Conservation (phyloP, 2,329 filamentous ascomycete genomes). For the Fusarium sp. region DNA sequence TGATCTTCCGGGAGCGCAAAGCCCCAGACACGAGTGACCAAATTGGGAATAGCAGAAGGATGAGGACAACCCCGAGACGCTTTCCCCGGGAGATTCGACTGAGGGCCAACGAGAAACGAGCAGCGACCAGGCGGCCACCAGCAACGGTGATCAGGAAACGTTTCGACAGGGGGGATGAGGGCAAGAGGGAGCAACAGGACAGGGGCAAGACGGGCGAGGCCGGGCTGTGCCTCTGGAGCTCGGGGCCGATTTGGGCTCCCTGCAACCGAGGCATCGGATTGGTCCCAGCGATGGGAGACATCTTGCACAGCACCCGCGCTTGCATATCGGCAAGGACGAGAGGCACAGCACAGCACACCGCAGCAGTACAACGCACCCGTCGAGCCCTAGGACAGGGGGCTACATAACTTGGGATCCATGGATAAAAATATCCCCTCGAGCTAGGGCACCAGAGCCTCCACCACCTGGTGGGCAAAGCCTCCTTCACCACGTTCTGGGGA, state of each 20-base stretch:
- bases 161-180: conserved; percentile 13
- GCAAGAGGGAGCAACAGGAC: conserved; percentile 20
- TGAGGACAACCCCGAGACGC: conserved; percentile 21
- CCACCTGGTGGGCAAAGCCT: conserved; percentile 28
- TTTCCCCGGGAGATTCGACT: conserved; percentile 36
- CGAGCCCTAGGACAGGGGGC: conserved; percentile 15
- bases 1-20: conserved; percentile 38
- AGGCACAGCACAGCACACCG: conserved; percentile 33
- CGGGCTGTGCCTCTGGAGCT: conserved; percentile 41
- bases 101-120: conserved; percentile 27
- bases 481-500: conserved; percentile 26
- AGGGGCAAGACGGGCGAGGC: conserved; percentile 33
- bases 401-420: conserved; percentile 27
- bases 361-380: conserved; percentile 2
- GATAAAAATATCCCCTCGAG: conserved; percentile 43
- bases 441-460: conserved; percentile 36
- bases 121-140: conserved; percentile 21
- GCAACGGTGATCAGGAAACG: conserved; percentile 15
- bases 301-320: conserved; percentile 20
- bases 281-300: conserved; percentile 19
- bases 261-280: conserved; percentile 38
- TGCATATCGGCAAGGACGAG: conserved; percentile 16
- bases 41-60: conserved; percentile 30
- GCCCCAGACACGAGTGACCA: conserved; percentile 39
- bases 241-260: conserved; percentile 40